phyloP scores from a whole-genome alignment of 306 rosid genomes.

The Oxytropis ochrocephala region DNA sequence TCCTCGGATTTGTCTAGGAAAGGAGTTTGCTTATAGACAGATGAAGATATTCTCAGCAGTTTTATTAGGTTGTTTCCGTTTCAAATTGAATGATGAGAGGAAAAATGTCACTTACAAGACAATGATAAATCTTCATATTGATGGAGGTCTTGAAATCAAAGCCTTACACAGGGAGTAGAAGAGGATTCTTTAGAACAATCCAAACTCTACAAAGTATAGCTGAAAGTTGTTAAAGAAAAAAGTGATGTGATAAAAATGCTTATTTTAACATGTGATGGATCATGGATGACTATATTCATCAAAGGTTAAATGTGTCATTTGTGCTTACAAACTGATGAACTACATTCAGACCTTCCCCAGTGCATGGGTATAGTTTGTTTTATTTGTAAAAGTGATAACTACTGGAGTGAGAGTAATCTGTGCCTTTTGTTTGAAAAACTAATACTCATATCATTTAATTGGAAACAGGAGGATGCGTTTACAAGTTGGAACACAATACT shows the following conservation, averaged over 20 bases:
- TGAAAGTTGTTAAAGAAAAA: neutral
- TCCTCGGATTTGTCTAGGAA: conserved; percentile 77
- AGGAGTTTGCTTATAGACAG: conserved; percentile 83
- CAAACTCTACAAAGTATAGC: neutral
- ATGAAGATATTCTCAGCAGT: conserved; percentile 73
- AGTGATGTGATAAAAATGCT: neutral
- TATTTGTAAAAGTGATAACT: too few species aligned
- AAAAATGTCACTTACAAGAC: conserved; percentile 62
- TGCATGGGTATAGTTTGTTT: too few species aligned
- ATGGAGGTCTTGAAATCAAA: conserved; percentile 61
- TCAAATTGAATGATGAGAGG: conserved; percentile 52
- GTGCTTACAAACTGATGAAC: neutral
- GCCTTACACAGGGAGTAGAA: conserved; percentile 37
- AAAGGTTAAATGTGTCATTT: neutral
- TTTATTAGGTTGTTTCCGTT: conserved; percentile 44
- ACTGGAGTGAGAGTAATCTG: too few species aligned
- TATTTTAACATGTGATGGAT: neutral
- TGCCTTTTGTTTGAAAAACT: too few species aligned
- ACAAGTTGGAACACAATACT: too few species aligned
- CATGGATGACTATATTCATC: too few species aligned
- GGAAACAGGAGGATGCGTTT: too few species aligned
- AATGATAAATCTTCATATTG: conserved; percentile 72
- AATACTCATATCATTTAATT: too few species aligned
- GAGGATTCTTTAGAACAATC: neutral
- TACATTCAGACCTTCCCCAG: too few species aligned